Conservation (phyloP, 2,329 filamentous ascomycete genomes). For the Mycosphaerella sp. region DNA sequence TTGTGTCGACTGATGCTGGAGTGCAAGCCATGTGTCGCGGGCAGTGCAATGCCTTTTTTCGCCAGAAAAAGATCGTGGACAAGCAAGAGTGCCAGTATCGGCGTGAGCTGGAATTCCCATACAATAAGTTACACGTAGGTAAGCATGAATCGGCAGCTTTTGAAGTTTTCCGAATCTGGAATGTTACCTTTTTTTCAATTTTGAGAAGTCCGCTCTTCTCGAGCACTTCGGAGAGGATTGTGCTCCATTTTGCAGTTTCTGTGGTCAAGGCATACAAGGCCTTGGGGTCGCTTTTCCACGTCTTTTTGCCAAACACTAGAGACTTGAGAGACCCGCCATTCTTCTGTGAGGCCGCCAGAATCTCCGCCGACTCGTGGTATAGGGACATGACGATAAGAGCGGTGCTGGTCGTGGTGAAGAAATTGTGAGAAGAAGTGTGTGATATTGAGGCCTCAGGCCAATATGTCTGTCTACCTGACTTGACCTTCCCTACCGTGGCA, state of each 20-base stretch:
- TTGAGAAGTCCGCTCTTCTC: constrained; percentile 68
- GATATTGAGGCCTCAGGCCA: not conserved
- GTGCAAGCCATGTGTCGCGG: constrained; percentile 69
- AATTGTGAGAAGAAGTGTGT: not conserved
- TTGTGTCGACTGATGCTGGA: constrained; percentile 73
- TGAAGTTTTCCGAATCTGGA: too few relatives aligned
- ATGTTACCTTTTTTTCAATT: constrained; percentile 73
- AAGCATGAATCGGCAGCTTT: not conserved
- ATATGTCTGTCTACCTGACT: not conserved
- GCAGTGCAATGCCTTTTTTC: constrained; percentile 75
- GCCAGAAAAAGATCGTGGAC: constrained; percentile 79
- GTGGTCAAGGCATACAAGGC: constrained; percentile 82
- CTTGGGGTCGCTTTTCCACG: constrained; percentile 67
- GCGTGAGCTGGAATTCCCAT: constrained; percentile 57
- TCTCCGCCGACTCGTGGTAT: constrained; percentile 80
- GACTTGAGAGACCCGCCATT: constrained; percentile 80
- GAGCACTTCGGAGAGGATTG: constrained; percentile 79
- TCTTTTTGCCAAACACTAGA: constrained; percentile 67
- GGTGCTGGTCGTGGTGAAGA: not conserved
- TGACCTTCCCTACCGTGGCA: too few relatives aligned
- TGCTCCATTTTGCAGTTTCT: constrained; percentile 87
- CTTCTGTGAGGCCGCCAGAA: constrained; percentile 59
- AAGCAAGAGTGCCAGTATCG: constrained; percentile 71
- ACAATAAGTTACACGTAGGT: not conserved
- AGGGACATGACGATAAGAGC: constrained; percentile 66